Evolutionary conservation across 192 early-diverging fungal genomes (phyloP).

Genomic region (Haplosporangium gracile): DNA sequence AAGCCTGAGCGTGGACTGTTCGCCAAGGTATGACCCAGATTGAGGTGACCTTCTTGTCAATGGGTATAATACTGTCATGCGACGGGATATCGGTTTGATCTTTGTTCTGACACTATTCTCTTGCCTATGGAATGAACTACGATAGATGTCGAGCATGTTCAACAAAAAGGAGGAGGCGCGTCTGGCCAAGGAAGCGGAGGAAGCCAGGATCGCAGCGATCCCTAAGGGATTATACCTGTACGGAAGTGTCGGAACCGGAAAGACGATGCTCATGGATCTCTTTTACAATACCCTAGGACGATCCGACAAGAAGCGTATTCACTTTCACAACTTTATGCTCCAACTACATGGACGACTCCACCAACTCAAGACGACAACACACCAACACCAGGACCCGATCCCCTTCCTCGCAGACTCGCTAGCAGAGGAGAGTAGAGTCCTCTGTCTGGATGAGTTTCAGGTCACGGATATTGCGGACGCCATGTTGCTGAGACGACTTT

Average conservation of each 20-base stretch:
- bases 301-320: constrained; percentile 85
- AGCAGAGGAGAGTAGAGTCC: constrained; percentile 82
- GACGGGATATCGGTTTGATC: background rate
- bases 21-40: constrained; percentile 17
- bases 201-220: constrained; percentile 32
- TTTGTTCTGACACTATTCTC: background rate
- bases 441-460: constrained; percentile 98
- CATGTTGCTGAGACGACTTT: constrained; percentile 89
- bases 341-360: constrained; percentile 88
- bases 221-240: constrained; percentile 72
- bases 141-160: constrained; percentile 33
- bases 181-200: constrained; percentile 29
- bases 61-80: background rate
- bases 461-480: constrained; percentile 99
- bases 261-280: constrained; percentile 96
- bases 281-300: constrained; percentile 87
- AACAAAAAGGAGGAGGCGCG: constrained; percentile 45
- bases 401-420: constrained; percentile 85
- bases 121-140: background rate
- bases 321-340: constrained; percentile 99
- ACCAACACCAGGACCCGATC: constrained; percentile 71
- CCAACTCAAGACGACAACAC: constrained; percentile 65
- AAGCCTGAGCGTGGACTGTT: constrained; percentile 27
- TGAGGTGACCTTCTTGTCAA: background rate
- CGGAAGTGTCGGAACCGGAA: constrained; percentile 92